A percentile compares a stretch with the other conserved stretches of the same genome.
phyloP scores from a whole-genome alignment of 176 grass and related monocot species.

The Triticum aestivum region IWGSC_CS_RefSeq_v2.1 NC_057794.1:546322165-546322664 shows the following conservation, averaged over 20 bases:
- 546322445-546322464: neutral
- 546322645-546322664: neutral
- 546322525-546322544: neutral
- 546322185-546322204: neutral
- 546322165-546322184: constrained; percentile 20
- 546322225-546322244: constrained; percentile 65
- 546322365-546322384: constrained; percentile 10
- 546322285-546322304: constrained; percentile 95
- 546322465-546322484: neutral
- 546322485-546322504: neutral
- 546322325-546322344: constrained; percentile 99
- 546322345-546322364: constrained; percentile 55
- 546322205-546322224: neutral
- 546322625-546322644: neutral
- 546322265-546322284: constrained; percentile 97
- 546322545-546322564: neutral
- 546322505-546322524: neutral
- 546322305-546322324: constrained; percentile 92
- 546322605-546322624: neutral
- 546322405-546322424: neutral
- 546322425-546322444: neutral
- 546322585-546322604: neutral
- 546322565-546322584: neutral
- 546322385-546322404: neutral
- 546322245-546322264: constrained; percentile 97